Evolutionary conservation across 257 asterid genomes (phyloP), one percentile per base, ranked within the genome.

Genomic region (Solanum chilense): DNA sequence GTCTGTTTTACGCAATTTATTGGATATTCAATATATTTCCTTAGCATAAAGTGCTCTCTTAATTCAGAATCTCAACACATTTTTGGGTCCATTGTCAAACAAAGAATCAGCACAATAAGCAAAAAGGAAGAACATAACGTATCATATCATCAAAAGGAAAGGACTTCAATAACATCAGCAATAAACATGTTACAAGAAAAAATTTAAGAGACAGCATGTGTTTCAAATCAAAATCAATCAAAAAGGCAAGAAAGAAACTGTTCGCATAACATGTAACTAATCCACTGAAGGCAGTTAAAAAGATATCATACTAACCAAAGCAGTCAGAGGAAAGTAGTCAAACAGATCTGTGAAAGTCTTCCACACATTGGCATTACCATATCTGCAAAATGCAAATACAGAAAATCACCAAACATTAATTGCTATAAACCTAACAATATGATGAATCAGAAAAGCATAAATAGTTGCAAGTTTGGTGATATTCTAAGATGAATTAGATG

Each of bases 241-340:
- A 45, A 78, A 25, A 78, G 25, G 9, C 21, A 45, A 25, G 20
- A 60, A 76, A 76, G 35, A 41, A 41, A 76, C 29, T 80, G 29
- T 27, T 81, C 31, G 84, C 85, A 49, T 18, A 18, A 81, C 66
- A 11, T 27, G 45, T 49, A 81, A 29, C 31, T 10, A 47, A 47
- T 80, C 66, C 23, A 16, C 41, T 47, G 9, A 45, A 15, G n/a
- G 10, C 44, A 12, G 71, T 82, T 60, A 82, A 35, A 42, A 62
- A 73, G 87, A 74, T 39, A 29, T 13, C 49, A n/a, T 56, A 88
- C 88, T 76, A 76, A 88, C 90, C 88, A 89, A 49, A 25, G 89
- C 90, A 5, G 90, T 89, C 21, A 89, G 89, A 47, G 90, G 90
- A 27, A 89, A 89, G 87, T 89, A 89, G 85, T 89, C 90, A 74